phyloP scores from a whole-genome alignment of 2,329 filamentous ascomycete species.

The Verticillium nubilum region DNA sequence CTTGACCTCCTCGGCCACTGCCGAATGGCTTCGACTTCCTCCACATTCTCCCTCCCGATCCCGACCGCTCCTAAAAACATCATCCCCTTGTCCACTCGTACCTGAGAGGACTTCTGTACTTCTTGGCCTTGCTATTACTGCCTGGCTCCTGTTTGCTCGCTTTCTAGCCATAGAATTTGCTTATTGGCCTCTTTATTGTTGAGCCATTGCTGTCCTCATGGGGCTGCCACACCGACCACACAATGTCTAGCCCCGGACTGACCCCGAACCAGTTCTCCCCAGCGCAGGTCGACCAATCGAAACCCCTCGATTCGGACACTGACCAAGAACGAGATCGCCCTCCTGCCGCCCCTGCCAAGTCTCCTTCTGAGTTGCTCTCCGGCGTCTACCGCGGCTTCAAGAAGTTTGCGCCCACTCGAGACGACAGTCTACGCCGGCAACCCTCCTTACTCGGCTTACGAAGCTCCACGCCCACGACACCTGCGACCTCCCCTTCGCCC shows the following conservation, averaged over 20 bases:
- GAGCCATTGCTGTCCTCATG: background rate
- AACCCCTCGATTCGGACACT: conserved; percentile 38
- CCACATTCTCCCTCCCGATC: background rate
- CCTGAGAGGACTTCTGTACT: background rate
- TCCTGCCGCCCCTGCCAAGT: conserved; percentile 20
- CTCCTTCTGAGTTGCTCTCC: conserved; percentile 42
- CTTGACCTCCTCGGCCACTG: background rate
- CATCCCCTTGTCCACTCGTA: background rate
- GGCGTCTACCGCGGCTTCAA: conserved; percentile 47
- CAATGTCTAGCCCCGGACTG: conserved; percentile 21
- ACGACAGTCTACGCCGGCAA: conserved; percentile 38
- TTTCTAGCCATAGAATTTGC: background rate
- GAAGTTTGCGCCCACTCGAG: conserved; percentile 37
- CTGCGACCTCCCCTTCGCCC: conserved; percentile 19
- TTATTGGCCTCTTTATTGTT: background rate
- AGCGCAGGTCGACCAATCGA: conserved; percentile 24
- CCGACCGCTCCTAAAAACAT: background rate
- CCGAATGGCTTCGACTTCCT: background rate
- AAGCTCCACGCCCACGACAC: conserved; percentile 19
- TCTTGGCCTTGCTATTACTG: background rate
- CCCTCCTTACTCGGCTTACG: conserved; percentile 37
- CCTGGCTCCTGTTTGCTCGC: background rate
- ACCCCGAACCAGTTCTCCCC: conserved; percentile 20
- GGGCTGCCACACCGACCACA: background rate
- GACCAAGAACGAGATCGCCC: conserved; percentile 28